Base-by-base conservation (phyloP, 768 basidiomycete genomes). In the Podaxis carcinomalis region DNA sequence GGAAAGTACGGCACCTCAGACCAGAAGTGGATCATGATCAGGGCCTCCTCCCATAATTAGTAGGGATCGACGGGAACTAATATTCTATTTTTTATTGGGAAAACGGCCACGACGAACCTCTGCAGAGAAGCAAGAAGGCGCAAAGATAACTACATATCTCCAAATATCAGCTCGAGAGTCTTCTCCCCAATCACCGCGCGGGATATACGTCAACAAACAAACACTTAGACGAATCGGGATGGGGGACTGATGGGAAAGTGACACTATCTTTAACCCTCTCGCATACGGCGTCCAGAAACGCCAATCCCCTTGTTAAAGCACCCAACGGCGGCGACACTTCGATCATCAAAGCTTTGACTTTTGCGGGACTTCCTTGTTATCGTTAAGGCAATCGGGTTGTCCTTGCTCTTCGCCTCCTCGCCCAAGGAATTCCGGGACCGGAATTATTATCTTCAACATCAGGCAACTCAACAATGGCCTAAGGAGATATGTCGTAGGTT, bases 361-460 rank as follows among this genome's bases (percentile, higher is more conserved):
- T 13, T 27, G 36, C 2, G 36, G 42, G 19, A 1, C 19, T 4
- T 27, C 59, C 37, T 60, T 60, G 59, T 60, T 42, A 32, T 60
- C 40, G n/a, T 53, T 60, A 52, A 53, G 59, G 59, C 51, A 53
- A 11, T 60, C 10, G 10, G 51, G 19, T 60, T 60, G 59, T 60
- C 37, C n/a, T 54, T 1, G 23, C 23, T 51, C 23, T 51, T 25
- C 25, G 28, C 23, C 16, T 51, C 16, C 40, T 39, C 40, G 21
- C 36, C 27, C 28, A 11, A n/a, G 44, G 27, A 35, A 46, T 32
- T 40, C 37, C 27, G 28, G 59, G n/a, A 47, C 57, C 47, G 47
- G 11, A 36, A 35, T 39, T 37, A 39, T 28, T 19, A 25, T 40
- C 50, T 27, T 27, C 39, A 40, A 39, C 37, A 37, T 51, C 39